These are phyloP conservation scores for Batkoa obscura DNA, from an alignment of 371 early-diverging fungal species.

Conservation along the genomic window DNA sequence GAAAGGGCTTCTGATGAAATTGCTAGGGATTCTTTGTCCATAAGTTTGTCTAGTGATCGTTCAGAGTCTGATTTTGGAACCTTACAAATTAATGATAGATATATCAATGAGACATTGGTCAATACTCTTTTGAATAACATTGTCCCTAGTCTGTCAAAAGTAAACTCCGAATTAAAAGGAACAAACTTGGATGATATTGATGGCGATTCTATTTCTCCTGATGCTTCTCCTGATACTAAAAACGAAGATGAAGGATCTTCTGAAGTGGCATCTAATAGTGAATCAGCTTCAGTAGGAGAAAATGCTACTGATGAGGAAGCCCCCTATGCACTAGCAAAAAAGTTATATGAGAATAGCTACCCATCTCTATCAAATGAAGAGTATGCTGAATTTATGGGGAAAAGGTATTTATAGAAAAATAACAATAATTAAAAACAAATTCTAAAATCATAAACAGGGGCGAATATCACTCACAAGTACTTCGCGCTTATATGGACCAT, in stretches of 20 bases:
- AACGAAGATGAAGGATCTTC: background rate
- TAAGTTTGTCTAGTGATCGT: background rate
- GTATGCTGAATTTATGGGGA: background rate
- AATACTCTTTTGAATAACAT: background rate
- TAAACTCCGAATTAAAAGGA: background rate
- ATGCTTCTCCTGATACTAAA: background rate
- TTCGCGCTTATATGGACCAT: conserved; percentile 44
- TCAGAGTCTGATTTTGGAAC: background rate
- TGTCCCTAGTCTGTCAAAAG: background rate
- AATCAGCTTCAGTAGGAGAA: background rate
- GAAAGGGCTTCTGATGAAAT: no score
- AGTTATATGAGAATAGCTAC: background rate
- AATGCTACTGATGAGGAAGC: background rate
- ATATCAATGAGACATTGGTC: background rate
- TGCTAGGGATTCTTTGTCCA: background rate
- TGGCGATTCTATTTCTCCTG: background rate
- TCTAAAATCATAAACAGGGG: conserved; percentile 9
- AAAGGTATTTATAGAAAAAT: background rate
- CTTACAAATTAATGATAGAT: background rate
- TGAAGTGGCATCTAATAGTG: background rate
- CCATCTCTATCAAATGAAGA: background rate
- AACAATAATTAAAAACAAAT: background rate
- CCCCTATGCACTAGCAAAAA: background rate
- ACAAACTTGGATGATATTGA: background rate
- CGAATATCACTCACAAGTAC: conserved; percentile 25